These are phyloP conservation scores for Elsinoe perseae DNA, from an alignment of 2,329 filamentous ascomycete species.

Conservation along the genomic window DNA sequence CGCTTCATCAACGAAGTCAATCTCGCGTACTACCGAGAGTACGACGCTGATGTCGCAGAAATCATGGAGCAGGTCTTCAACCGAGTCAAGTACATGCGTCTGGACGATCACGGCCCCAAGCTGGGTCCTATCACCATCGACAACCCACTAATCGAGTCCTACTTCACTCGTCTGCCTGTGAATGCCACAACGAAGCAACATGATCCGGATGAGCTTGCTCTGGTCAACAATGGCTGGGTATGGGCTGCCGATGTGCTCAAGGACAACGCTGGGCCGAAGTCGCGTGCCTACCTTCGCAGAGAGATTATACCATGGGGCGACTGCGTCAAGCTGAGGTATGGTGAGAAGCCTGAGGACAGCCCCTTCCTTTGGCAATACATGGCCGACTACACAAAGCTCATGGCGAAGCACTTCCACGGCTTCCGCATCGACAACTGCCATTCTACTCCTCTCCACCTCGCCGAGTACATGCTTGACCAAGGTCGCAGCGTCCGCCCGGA, in stretches of 20 bases:
- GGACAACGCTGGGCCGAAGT: slow-evolving; percentile 85
- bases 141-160: slow-evolving; percentile 81
- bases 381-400: slow-evolving; percentile 80
- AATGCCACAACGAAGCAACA: slow-evolving; percentile 74
- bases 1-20: slow-evolving; percentile 77
- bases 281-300: slow-evolving; percentile 85
- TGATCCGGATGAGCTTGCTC: slow-evolving; percentile 64
- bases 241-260: slow-evolving; percentile 93
- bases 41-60: slow-evolving; percentile 71
- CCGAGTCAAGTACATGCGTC: slow-evolving; percentile 83
- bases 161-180: slow-evolving; percentile 81
- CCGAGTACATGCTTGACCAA: slow-evolving; percentile 88
- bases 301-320: slow-evolving; percentile 98
- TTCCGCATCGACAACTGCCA: slow-evolving; percentile 98
- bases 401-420: slow-evolving; percentile 91
- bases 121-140: slow-evolving; percentile 67
- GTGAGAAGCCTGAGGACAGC: slow-evolving; percentile 69
- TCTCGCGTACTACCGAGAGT: slow-evolving; percentile 82
- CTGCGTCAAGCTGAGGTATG: slow-evolving; percentile 94
- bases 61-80: slow-evolving; percentile 90
- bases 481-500: slow-evolving; percentile 83
- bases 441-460: slow-evolving; percentile 88
- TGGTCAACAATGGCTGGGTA: slow-evolving; percentile 97
- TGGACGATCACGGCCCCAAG: slow-evolving; percentile 89
- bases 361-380: slow-evolving; percentile 95